Evolutionary conservation across 2,329 filamentous ascomycete genomes (phyloP).

Genomic region (Nakataea oryzae): DNA sequence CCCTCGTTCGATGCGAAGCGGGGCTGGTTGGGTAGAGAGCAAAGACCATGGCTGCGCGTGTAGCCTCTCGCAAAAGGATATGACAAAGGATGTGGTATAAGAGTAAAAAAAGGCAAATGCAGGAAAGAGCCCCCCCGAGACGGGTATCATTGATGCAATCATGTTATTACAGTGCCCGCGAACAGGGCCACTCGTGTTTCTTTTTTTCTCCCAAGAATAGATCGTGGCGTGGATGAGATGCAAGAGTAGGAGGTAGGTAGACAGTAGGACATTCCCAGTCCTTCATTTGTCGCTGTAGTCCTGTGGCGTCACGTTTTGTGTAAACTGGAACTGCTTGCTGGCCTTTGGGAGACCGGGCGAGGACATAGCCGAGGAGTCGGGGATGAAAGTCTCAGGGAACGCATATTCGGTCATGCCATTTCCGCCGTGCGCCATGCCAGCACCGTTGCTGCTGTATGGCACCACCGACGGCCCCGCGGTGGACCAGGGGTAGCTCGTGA

Average conservation of each 20-base stretch:
- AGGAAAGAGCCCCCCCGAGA: not conserved
- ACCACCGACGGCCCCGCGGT: not conserved
- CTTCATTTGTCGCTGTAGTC: conserved; percentile 19
- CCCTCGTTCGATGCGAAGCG: too few species aligned
- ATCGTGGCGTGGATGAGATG: not conserved
- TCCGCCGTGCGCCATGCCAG: conserved; percentile 15
- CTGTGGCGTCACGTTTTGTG: conserved; percentile 32
- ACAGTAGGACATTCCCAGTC: not conserved
- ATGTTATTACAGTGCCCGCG: not conserved
- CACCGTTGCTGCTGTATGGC: not conserved
- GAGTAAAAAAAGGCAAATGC: not conserved
- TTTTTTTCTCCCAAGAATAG: too few species aligned
- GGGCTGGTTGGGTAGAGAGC: not conserved
- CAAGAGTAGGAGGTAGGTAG: not conserved
- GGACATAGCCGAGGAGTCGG: conserved; percentile 22
- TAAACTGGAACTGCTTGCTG: conserved; percentile 32
- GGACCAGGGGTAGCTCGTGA: conserved; percentile 11
- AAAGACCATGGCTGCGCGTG: not conserved
- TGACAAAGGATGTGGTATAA: not conserved
- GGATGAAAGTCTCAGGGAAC: conserved; percentile 33
- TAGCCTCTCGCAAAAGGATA: not conserved
- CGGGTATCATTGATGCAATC: not conserved
- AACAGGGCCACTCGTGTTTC: not conserved
- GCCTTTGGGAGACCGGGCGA: conserved; percentile 23
- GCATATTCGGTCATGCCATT: conserved; percentile 34